These are phyloP conservation scores for Penstemon davidsonii DNA, from an alignment of 257 asterid genomes.

Conservation along the genomic window DNA sequence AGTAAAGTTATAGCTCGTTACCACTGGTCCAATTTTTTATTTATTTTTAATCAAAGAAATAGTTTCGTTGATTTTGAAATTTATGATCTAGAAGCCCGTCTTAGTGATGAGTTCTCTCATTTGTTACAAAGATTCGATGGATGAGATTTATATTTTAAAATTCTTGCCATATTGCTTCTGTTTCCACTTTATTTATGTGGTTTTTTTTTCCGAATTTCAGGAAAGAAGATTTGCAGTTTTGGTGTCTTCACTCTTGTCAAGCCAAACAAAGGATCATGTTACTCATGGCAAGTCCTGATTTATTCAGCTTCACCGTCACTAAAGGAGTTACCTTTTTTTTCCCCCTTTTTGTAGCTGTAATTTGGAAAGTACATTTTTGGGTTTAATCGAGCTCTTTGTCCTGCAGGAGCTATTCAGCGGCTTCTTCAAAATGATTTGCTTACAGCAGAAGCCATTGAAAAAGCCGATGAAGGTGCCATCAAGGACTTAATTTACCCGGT, in stretches of 20 bases:
- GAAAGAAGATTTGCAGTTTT: slow-evolving; percentile 93
- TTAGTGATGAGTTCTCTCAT: no score
- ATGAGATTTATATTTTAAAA: background rate
- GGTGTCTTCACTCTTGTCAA: slow-evolving; percentile 84
- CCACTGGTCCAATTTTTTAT: background rate
- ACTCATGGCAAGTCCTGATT: slow-evolving; percentile 74
- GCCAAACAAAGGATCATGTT: slow-evolving; percentile 94
- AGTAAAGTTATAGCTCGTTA: no score
- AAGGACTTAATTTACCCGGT: slow-evolving; percentile 87
- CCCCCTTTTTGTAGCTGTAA: background rate
- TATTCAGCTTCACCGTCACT: slow-evolving; percentile 13
- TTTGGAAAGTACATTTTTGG: no score
- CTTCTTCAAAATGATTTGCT: slow-evolving; percentile 79
- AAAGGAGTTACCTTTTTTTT: background rate
- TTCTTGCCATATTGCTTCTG: background rate
- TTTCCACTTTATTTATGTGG: background rate
- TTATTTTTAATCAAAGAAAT: background rate
- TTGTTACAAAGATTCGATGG: background rate
- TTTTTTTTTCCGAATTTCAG: slow-evolving; percentile 38
- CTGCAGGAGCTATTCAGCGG: slow-evolving; percentile 87
- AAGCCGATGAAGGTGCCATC: slow-evolving; percentile 64
- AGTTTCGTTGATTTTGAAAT: no score
- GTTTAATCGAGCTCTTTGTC: slow-evolving; percentile 15
- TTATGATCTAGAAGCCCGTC: no score
- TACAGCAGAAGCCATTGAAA: slow-evolving; percentile 70